phyloP scores from a whole-genome alignment of 2,329 filamentous ascomycete species.

The Kalmusia sp. region DNA sequence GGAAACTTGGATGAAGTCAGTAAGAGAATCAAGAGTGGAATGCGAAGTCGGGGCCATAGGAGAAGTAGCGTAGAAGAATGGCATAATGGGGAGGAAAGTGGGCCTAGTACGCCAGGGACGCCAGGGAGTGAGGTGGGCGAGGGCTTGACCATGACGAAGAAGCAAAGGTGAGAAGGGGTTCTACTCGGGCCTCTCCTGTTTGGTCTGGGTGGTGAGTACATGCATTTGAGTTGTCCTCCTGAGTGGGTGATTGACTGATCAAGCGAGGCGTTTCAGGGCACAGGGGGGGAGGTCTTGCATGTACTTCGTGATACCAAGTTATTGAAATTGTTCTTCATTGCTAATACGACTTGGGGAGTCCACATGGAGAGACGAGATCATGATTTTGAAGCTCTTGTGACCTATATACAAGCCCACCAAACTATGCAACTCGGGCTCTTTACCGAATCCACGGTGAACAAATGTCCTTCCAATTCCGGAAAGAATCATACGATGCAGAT shows the following conservation, averaged over 20 bases:
- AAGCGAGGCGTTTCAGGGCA: neutral
- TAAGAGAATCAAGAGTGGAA: slow-evolving; percentile 82
- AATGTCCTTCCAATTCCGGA: no score
- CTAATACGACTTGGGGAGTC: no score
- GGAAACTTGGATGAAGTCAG: slow-evolving; percentile 82
- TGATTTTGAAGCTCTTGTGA: no score
- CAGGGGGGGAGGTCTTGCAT: neutral
- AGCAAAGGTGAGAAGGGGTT: slow-evolving; percentile 14
- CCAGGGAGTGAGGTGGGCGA: slow-evolving; percentile 25
- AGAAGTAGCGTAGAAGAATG: slow-evolving; percentile 45
- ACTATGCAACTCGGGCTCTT: no score
- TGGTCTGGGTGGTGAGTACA: neutral
- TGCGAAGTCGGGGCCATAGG: slow-evolving; percentile 76
- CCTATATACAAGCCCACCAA: no score
- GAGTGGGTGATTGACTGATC: slow-evolving; percentile 49
- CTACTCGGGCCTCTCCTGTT: no score
- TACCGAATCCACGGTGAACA: no score
- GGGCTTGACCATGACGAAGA: slow-evolving; percentile 29
- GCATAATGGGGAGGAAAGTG: slow-evolving; percentile 18
- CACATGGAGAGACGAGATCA: no score
- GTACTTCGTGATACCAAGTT: neutral
- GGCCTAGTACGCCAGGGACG: slow-evolving; percentile 29
- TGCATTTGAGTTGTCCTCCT: slow-evolving; percentile 42
- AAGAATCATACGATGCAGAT: no score
- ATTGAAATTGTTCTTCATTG: neutral